Conservation (phyloP, 176 grass and related monocot species). For the Poa pratensis region DNA sequence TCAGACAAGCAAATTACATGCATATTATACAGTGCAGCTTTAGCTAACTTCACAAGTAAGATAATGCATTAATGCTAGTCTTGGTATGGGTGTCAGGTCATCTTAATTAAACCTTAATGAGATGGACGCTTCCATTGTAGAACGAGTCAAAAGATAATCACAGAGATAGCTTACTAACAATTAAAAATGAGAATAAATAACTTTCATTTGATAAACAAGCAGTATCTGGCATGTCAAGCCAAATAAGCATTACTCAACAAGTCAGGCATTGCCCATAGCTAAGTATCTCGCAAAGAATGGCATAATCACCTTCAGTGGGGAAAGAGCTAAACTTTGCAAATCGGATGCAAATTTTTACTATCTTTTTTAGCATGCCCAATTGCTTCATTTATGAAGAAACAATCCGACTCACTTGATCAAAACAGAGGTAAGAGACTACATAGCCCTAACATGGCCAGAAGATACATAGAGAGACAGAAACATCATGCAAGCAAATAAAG, state of each 20-base stretch:
- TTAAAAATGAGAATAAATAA: not conserved
- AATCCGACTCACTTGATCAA: not conserved
- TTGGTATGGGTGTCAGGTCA: not conserved
- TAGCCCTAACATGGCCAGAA: slow-evolving; percentile 18
- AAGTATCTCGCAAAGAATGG: slow-evolving; percentile 5
- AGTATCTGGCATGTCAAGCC: not conserved
- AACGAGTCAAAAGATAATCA: not conserved
- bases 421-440: slow-evolving; percentile 1
- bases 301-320: slow-evolving; percentile 18
- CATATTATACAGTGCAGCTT: slow-evolving; percentile 2
- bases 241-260: slow-evolving; percentile 6
- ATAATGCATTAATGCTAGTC: slow-evolving; percentile 1
- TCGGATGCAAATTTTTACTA: not conserved
- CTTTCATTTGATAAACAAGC: slow-evolving; percentile 8
- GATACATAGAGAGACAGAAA: not conserved
- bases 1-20: slow-evolving; percentile 27
- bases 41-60: not conserved
- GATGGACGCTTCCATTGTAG: not conserved
- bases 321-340: slow-evolving; percentile 15
- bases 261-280: not conserved
- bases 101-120: slow-evolving; percentile 10
- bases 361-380: not conserved
- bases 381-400: slow-evolving; percentile 17
- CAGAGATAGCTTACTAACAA: not conserved
- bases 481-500: not conserved